These are phyloP conservation scores for Tricholoma matsutake DNA, from an alignment of 768 basidiomycete genomes.

Conservation along the genomic window DNA sequence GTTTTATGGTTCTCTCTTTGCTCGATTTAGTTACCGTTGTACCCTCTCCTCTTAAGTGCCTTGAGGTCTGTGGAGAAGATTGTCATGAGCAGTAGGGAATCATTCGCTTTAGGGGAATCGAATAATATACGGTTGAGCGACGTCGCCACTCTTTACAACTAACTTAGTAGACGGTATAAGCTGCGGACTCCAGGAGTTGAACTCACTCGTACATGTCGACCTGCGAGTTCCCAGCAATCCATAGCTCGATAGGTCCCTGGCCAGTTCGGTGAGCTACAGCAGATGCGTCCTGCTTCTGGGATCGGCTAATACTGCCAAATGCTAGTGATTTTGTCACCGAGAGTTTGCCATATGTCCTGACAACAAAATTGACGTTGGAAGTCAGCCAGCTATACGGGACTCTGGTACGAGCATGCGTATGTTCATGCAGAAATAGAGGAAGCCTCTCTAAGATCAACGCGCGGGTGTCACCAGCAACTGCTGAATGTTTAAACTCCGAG, in stretches of 20 bases:
- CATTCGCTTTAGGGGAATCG: conserved; percentile 75
- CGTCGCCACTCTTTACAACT: conserved; percentile 67
- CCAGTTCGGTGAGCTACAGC: conserved; percentile 59
- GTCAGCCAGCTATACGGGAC: conserved; percentile 69
- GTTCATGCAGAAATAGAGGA: conserved; percentile 90
- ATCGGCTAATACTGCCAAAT: conserved; percentile 45
- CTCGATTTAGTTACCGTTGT: conserved; percentile 54
- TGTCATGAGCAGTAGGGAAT: conserved; percentile 88
- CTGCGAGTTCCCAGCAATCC: conserved; percentile 70
- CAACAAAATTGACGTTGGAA: conserved; percentile 60
- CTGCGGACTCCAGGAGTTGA: neutral
- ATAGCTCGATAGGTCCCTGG: conserved; percentile 65
- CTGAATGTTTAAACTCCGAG: conserved; percentile 46
- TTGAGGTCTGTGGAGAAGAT: conserved; percentile 89
- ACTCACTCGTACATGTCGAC: conserved; percentile 93
- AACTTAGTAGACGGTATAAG: conserved; percentile 2
- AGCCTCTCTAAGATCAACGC: conserved; percentile 75
- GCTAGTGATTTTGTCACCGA: conserved; percentile 58
- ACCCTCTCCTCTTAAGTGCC: conserved; percentile 78
- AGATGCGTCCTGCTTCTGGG: conserved; percentile 65
- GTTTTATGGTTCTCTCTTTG: neutral
- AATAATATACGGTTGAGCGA: conserved; percentile 81
- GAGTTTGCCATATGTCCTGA: conserved; percentile 65
- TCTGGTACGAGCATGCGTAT: conserved; percentile 60
- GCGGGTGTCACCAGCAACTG: conserved; percentile 49